Percentiles rank a stretch among this genome's conserved stretches.
These are phyloP conservation scores for Viola pubescens DNA, from an alignment of 441 rosid genomes.

Conservation along the genomic window DNA sequence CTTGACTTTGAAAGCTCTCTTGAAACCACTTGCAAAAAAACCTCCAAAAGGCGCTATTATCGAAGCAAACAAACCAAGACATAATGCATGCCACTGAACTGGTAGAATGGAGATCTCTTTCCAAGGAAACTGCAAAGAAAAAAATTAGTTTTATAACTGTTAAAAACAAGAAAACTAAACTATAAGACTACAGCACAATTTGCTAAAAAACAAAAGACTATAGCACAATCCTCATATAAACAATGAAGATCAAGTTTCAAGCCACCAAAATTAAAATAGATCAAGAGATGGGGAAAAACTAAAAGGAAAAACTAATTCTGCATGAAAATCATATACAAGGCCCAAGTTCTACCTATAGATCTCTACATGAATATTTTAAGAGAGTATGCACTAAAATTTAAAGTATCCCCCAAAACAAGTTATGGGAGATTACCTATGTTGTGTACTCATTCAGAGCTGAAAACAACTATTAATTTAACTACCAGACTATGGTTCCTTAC, in stretches of 20 bases:
- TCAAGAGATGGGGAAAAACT: too few relatives aligned
- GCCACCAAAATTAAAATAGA: too few relatives aligned
- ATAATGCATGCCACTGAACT: constrained; percentile 86
- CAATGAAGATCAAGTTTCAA: too few relatives aligned
- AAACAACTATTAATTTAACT: too few relatives aligned
- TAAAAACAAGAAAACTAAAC: not conserved
- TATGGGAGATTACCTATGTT: not conserved
- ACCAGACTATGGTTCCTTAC: too few relatives aligned
- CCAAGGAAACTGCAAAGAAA: constrained; percentile 57
- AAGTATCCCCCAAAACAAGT: too few relatives aligned
- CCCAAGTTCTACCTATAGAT: not conserved
- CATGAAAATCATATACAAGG: not conserved
- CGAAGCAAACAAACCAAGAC: constrained; percentile 83
- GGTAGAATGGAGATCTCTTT: constrained; percentile 63
- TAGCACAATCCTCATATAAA: too few relatives aligned
- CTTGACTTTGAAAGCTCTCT: constrained; percentile 91
- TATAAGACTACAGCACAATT: too few relatives aligned
- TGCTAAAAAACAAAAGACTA: too few relatives aligned
- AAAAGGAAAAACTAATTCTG: too few relatives aligned
- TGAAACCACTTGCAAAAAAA: constrained; percentile 90
- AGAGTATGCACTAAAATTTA: too few relatives aligned
- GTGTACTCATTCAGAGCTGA: not conserved
- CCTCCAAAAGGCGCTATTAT: constrained; percentile 98
- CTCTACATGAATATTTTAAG: not conserved
- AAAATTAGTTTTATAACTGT: not conserved